Evolutionary conservation across 2,329 filamentous ascomycete genomes (phyloP).

Genomic region (Aspergillus viridinutans): DNA sequence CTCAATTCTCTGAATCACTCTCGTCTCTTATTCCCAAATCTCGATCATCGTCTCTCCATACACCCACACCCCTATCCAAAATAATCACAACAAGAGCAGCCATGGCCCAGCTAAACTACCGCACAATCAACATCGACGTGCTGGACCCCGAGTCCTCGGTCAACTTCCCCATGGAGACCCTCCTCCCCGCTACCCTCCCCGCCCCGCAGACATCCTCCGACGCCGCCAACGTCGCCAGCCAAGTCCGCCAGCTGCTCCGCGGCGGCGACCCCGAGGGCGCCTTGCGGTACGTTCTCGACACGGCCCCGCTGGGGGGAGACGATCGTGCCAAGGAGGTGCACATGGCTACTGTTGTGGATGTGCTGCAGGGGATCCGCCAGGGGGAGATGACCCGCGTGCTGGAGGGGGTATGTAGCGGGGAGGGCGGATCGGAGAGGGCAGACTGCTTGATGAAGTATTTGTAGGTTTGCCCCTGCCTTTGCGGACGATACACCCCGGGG

Average conservation of each 20-base stretch:
- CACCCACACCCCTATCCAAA: not conserved
- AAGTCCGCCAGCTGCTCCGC: slow-evolving; percentile 82
- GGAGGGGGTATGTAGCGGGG: slow-evolving; percentile 70
- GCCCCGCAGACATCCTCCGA: slow-evolving; percentile 72
- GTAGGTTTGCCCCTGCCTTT: slow-evolving; percentile 50
- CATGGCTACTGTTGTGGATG: slow-evolving; percentile 82
- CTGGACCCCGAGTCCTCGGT: slow-evolving; percentile 82
- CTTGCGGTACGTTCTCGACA: slow-evolving; percentile 77
- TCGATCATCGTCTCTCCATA: not conserved
- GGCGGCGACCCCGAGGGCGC: slow-evolving; percentile 86
- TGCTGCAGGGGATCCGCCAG: slow-evolving; percentile 92
- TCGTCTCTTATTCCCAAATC: not conserved
- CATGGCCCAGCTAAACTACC: slow-evolving; percentile 58
- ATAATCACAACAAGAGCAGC: slow-evolving; percentile 1
- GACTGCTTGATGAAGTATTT: slow-evolving; percentile 98
- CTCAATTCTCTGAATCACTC: not conserved
- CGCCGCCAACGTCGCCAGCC: slow-evolving; percentile 70
- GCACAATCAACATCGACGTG: slow-evolving; percentile 91
- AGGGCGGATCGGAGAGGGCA: slow-evolving; percentile 76
- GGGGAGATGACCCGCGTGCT: slow-evolving; percentile 91
- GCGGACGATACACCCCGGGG: too few species aligned
- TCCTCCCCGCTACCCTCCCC: slow-evolving; percentile 66
- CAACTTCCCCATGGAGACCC: slow-evolving; percentile 86
- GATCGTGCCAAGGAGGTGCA: slow-evolving; percentile 70
- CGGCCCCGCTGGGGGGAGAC: slow-evolving; percentile 63